phyloP scores from a whole-genome alignment of 768 basidiomycete species.

The Leucocoprinus leucothites region DNA sequence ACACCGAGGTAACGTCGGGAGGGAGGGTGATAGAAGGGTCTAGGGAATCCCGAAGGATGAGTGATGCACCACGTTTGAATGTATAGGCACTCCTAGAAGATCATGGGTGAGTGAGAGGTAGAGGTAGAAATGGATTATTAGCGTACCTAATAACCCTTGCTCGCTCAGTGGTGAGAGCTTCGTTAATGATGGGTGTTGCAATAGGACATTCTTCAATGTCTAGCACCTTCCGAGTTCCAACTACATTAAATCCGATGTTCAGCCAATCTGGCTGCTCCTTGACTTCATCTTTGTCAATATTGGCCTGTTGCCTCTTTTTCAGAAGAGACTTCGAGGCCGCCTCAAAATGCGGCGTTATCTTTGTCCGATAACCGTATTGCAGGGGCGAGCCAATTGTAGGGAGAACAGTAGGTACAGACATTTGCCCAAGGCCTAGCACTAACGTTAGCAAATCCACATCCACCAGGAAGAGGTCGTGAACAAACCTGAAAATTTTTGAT shows the following conservation, averaged over 20 bases:
- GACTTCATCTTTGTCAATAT: slow-evolving; percentile 10
- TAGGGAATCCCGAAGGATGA: slow-evolving; percentile 85
- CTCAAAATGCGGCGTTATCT: slow-evolving; percentile 96
- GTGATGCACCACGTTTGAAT: slow-evolving; percentile 86
- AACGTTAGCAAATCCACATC: not conserved
- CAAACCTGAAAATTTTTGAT: slow-evolving; percentile 67
- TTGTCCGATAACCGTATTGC: slow-evolving; percentile 92
- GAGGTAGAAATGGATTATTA: not conserved
- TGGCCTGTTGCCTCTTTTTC: slow-evolving; percentile 11
- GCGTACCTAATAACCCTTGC: slow-evolving; percentile 66
- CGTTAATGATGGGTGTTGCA: slow-evolving; percentile 77
- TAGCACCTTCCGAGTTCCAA: slow-evolving; percentile 69
- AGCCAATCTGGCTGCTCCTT: slow-evolving; percentile 59
- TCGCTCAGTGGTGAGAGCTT: slow-evolving; percentile 57
- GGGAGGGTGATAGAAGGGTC: slow-evolving; percentile 22
- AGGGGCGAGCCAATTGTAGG: slow-evolving; percentile 84
- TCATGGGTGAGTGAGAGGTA: slow-evolving; percentile 7
- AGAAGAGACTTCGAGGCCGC: slow-evolving; percentile 49
- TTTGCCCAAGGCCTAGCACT: slow-evolving; percentile 46
- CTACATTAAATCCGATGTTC: slow-evolving; percentile 86
- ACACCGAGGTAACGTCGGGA: not conserved
- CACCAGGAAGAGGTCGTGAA: slow-evolving; percentile 1
- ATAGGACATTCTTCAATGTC: slow-evolving; percentile 99
- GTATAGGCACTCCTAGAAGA: slow-evolving; percentile 63
- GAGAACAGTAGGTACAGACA: slow-evolving; percentile 60